Conservation (phyloP, 345 rosid species). For the Gossypioides kirkii region DNA sequence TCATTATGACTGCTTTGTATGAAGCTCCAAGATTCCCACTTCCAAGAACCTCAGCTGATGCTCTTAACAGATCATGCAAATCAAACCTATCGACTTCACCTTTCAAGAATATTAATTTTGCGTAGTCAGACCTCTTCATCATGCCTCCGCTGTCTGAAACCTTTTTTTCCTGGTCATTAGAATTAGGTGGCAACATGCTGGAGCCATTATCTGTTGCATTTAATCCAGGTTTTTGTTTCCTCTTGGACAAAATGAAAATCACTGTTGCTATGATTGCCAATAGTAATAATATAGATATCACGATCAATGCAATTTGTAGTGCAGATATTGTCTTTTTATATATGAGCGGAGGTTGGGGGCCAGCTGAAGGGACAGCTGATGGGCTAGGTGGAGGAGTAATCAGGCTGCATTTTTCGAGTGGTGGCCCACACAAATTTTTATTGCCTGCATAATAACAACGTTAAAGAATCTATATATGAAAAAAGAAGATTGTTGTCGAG, state of each 20-base stretch:
- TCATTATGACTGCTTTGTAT: slow-evolving; percentile 45
- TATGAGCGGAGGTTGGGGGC: neutral
- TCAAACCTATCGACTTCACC: slow-evolving; percentile 55
- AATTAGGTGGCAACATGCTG: slow-evolving; percentile 12
- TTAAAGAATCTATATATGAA: neutral
- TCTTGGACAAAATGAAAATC: slow-evolving; percentile 18
- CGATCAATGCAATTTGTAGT: slow-evolving; percentile 20
- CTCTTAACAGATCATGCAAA: slow-evolving; percentile 60
- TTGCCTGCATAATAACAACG: slow-evolving; percentile 39
- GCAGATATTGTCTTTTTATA: slow-evolving; percentile 1
- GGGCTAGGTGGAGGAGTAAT: slow-evolving; percentile 11
- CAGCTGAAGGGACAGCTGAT: slow-evolving; percentile 9
- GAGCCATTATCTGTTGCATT: slow-evolving; percentile 5
- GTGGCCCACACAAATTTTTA: slow-evolving; percentile 52
- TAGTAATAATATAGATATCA: slow-evolving; percentile 26
- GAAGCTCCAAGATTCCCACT: slow-evolving; percentile 82
- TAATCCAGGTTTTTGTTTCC: slow-evolving; percentile 9
- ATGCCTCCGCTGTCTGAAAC: neutral
- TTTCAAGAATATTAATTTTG: slow-evolving; percentile 38
- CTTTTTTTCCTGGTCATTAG: neutral
- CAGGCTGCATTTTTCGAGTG: slow-evolving; percentile 37
- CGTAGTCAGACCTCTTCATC: slow-evolving; percentile 12
- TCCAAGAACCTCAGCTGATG: slow-evolving; percentile 78
- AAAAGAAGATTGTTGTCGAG: too few species aligned
- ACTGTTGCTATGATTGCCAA: slow-evolving; percentile 18